Evolutionary conservation across 1,284 basidiomycete species (phyloP), one percentile per base, ranked within the genome.

Genomic region (Trichosporon faecale): DNA sequence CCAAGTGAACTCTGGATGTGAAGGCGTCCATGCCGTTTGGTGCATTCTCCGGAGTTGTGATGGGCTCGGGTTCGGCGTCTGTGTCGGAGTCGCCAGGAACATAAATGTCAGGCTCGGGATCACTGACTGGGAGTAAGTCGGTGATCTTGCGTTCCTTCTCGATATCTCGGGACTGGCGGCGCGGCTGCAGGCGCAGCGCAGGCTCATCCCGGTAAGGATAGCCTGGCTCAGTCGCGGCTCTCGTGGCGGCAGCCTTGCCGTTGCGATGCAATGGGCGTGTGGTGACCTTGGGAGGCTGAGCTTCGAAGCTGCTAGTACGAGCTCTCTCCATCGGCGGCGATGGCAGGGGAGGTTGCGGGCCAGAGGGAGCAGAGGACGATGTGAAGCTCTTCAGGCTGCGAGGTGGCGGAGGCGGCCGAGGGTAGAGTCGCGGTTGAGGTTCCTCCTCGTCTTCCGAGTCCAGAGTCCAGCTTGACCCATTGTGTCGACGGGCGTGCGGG

Each of bases 21-120:
- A 61, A 61, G 27, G 57, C 57, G 57, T 61, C 57, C 57, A 61
- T 61, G 7, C 57, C 57, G 29, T 61, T 25, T 27, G 52, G 52
- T 2, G 52, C 52, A 57, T 5, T 25, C 16, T 27, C 29, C 57
- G 57, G 57, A 31, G 27, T 33, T 18, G 29, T 31, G 29, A 31
- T n/a, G 4, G 27, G 27, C 57, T 61, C 57, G 29, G 57, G 23
- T 27, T 31, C 29, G 2, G 27, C 57, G 8, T 61, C 57, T 8
- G 27, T n/a, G 27, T 61, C 57, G 7, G 57, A 61, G 12, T 61
- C 57, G 7, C 16, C 27, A 3, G 57, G 29, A 18, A 29, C 1
- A 14, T n/a, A n/a, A 29, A 18, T 18, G 12, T 33, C 57, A 21
- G 57, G 23, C 1, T n/a, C 29, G 29, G 27, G 57, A 4, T 31